phyloP scores from a whole-genome alignment of 768 basidiomycete genomes.

The Zangia roseola region DNA sequence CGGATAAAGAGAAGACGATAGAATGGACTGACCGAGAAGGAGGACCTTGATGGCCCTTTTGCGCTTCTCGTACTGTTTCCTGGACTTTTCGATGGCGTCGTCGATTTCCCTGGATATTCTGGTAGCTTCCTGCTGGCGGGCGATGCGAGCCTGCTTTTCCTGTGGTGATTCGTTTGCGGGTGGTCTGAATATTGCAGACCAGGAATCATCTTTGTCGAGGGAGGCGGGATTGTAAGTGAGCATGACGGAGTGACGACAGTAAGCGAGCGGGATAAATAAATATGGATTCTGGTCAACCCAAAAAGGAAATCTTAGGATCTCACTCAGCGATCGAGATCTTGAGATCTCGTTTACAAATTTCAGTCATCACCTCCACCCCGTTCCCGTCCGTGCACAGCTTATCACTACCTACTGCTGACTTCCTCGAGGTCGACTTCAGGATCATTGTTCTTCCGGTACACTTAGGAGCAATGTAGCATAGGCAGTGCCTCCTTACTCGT shows the following conservation, averaged over 20 bases:
- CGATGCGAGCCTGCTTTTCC: constrained; percentile 11
- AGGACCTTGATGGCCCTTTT: constrained; percentile 30
- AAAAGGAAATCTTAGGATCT: neutral
- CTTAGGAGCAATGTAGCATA: too few species aligned
- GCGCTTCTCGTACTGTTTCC: constrained; percentile 21
- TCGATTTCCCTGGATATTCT: constrained; percentile 28
- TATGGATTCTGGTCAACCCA: neutral
- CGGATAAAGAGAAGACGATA: too few species aligned
- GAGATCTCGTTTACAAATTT: too few species aligned
- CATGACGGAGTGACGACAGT: constrained; percentile 1
- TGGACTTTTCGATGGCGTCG: constrained; percentile 26
- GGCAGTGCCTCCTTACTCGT: too few species aligned
- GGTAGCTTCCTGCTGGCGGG: constrained; percentile 22
- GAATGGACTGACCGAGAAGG: constrained; percentile 25
- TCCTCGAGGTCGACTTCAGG: too few species aligned
- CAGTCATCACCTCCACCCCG: too few species aligned
- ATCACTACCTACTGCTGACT: too few species aligned
- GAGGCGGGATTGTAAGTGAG: neutral
- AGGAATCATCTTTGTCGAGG: constrained; percentile 15
- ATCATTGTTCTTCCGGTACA: too few species aligned
- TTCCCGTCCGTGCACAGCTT: too few species aligned
- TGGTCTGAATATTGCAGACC: constrained; percentile 25
- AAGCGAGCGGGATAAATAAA: neutral
- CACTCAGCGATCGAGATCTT: too few species aligned
- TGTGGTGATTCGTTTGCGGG: constrained; percentile 7